Evolutionary conservation across 148 eudicot species (phyloP).

Genomic region (Persicaria maculosa): DNA sequence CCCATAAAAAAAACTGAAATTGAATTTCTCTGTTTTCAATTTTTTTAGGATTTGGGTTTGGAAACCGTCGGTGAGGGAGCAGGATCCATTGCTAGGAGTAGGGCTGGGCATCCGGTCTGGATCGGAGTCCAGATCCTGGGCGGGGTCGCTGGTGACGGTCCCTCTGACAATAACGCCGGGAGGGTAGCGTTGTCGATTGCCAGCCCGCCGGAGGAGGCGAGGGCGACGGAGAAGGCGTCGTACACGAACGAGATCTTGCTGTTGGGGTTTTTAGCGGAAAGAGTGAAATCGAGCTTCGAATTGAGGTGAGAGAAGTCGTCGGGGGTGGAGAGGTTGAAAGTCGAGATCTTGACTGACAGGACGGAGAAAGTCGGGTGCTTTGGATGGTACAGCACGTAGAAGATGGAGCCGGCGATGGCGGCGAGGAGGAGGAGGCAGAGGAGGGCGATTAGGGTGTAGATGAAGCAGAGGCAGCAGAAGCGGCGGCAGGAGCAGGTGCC

Average conservation of each 20-base stretch:
- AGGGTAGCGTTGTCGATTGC: conserved; percentile 40
- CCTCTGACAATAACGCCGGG: conserved; percentile 41
- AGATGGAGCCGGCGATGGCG: conserved; percentile 52
- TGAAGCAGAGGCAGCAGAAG: too few species aligned
- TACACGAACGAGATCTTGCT: conserved; percentile 40
- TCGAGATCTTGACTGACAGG: conserved; percentile 40
- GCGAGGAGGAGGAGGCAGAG: conserved; percentile 44
- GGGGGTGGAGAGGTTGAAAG: conserved; percentile 52
- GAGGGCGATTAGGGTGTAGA: conserved; percentile 39
- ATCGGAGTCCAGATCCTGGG: conserved; percentile 37
- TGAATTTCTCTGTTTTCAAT: too few species aligned
- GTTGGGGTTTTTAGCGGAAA: conserved; percentile 76
- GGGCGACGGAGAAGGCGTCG: conserved; percentile 31
- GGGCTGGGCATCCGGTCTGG: too few species aligned
- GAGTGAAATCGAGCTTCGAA: conserved; percentile 53
- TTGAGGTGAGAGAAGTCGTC: conserved; percentile 27
- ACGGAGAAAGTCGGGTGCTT: conserved; percentile 67
- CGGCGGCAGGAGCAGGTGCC: too few species aligned
- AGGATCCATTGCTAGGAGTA: too few species aligned
- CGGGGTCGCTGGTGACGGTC: conserved; percentile 15
- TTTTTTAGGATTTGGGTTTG: too few species aligned
- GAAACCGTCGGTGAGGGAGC: too few species aligned
- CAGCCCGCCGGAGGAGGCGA: conserved; percentile 21
- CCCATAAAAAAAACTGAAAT: too few species aligned
- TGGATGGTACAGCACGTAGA: conserved; percentile 76